Conservation (phyloP, 2,329 filamentous ascomycete genomes). For the Ophiostoma populinum region DNA sequence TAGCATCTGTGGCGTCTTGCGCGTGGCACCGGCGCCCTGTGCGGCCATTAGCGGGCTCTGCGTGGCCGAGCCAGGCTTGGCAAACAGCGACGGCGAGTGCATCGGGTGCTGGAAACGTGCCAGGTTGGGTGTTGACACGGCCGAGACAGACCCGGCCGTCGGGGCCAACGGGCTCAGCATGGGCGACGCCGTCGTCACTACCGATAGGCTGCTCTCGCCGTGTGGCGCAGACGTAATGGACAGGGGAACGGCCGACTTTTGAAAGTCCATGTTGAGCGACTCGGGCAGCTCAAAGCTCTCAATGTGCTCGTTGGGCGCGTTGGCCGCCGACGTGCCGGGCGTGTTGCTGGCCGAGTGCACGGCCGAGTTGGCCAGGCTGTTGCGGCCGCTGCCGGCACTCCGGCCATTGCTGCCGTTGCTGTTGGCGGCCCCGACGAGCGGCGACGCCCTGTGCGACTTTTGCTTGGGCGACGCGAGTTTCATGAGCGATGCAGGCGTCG, state of each 20-base stretch:
- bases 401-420: conserved; percentile 20
- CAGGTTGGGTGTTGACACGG: conserved; percentile 18
- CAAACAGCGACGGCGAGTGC: conserved; percentile 25
- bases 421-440: conserved; percentile 10
- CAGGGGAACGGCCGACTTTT: conserved; percentile 18
- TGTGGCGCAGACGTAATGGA: background rate
- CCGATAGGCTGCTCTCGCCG: conserved; percentile 7
- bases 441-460: conserved; percentile 12
- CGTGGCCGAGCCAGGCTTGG: conserved; percentile 34
- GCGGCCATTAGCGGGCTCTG: conserved; percentile 49
- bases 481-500: conserved; percentile 81
- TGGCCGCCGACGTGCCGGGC: background rate
- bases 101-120: conserved; percentile 28
- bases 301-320: conserved; percentile 30
- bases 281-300: conserved; percentile 55
- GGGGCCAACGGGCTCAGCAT: too few species aligned
- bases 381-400: conserved; percentile 19
- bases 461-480: conserved; percentile 40
- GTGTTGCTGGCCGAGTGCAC: background rate
- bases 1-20: conserved; percentile 38
- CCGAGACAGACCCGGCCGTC: conserved; percentile 21
- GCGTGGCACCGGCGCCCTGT: conserved; percentile 13
- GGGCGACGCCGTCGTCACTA: too few species aligned
- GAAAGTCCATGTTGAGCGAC: conserved; percentile 36
- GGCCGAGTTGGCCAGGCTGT: conserved; percentile 9